Evolutionary conservation across 2,329 filamentous ascomycete species (phyloP).

Genomic region (Cladosporium velox): DNA sequence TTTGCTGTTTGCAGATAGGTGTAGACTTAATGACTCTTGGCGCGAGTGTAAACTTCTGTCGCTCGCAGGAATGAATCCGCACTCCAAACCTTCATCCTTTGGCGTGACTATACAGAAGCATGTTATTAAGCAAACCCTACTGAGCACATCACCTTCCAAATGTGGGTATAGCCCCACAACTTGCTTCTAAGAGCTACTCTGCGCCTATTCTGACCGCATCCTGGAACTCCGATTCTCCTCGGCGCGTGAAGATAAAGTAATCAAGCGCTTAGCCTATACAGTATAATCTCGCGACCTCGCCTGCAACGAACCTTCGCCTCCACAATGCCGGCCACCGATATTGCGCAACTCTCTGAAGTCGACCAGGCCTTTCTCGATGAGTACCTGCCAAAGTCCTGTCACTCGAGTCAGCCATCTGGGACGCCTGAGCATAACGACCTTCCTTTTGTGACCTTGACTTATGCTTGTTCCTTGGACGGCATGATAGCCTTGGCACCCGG

Average conservation of each 20-base stretch:
- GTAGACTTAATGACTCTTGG: neutral
- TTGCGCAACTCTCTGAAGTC: conserved; percentile 38
- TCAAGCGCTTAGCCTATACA: neutral
- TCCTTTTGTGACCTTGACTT: conserved; percentile 76
- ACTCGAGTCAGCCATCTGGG: neutral
- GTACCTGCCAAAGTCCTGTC: conserved; percentile 45
- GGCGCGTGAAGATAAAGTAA: neutral
- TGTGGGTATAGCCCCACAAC: neutral
- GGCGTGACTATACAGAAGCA: neutral
- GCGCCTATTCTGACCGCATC: neutral
- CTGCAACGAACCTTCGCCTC: too few relatives aligned
- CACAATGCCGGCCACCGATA: conserved; percentile 28
- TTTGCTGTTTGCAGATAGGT: neutral
- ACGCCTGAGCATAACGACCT: conserved; percentile 26
- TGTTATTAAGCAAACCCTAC: neutral
- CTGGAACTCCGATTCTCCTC: neutral
- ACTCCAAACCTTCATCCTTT: neutral
- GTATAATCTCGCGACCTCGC: neutral
- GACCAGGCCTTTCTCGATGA: conserved; percentile 50
- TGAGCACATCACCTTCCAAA: neutral
- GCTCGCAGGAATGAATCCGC: neutral
- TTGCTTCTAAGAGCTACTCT: neutral
- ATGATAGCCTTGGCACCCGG: conserved; percentile 75
- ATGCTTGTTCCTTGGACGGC: conserved; percentile 86
- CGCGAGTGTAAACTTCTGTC: neutral